Evolutionary conservation across 306 rosid genomes (phyloP).

Genomic region (Sicyos edulis): DNA sequence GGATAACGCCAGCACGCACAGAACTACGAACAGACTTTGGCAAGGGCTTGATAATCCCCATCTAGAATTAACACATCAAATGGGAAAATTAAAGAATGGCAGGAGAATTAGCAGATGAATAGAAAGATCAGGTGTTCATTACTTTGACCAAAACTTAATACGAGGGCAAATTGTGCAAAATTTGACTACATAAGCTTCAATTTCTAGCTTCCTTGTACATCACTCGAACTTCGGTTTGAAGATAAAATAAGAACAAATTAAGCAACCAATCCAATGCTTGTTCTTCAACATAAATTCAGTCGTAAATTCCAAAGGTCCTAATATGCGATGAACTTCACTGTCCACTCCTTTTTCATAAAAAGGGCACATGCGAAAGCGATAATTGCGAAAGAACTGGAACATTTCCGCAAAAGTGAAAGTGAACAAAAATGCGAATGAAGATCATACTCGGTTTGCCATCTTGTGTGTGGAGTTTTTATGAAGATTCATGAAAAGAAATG

Average conservation of each 20-base stretch:
- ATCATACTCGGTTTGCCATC: background rate
- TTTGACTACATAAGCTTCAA: background rate
- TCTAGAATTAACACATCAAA: conserved; percentile 24
- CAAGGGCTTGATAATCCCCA: conserved; percentile 54
- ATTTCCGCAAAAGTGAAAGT: conserved; percentile 3
- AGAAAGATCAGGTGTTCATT: background rate
- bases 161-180: conserved; percentile 3
- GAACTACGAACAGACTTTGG: conserved; percentile 52
- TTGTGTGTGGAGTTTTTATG: background rate
- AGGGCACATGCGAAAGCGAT: background rate
- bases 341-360: background rate
- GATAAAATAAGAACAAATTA: conserved; percentile 2
- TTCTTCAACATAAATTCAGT: background rate
- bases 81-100: background rate
- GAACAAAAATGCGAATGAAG: background rate
- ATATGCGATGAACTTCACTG: background rate
- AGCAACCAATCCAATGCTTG: background rate
- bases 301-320: background rate
- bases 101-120: background rate
- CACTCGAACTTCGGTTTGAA: background rate
- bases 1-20: conserved; percentile 57
- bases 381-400: background rate
- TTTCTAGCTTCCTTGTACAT: background rate
- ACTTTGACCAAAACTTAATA: background rate
- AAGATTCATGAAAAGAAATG: conserved; percentile 11